Evolutionary conservation across 441 rosid genomes (phyloP).

Genomic region (Euphorbia neoarborescens): DNA sequence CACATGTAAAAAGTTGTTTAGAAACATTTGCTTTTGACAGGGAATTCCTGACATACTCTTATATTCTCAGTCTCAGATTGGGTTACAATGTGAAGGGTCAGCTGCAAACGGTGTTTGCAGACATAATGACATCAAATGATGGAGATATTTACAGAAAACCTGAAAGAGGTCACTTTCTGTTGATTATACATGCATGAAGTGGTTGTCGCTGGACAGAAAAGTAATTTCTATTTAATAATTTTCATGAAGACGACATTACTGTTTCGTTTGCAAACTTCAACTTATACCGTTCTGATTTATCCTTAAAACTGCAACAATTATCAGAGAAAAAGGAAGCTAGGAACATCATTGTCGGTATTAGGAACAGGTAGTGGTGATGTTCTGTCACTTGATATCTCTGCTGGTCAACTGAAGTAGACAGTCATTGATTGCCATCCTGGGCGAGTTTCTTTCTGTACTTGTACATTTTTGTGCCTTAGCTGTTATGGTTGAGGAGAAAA

Average conservation of each 20-base stretch:
- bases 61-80: constrained; percentile 50
- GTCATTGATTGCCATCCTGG: constrained; percentile 87
- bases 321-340: constrained; percentile 83
- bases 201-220: constrained; percentile 60
- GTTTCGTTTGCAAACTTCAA: neutral
- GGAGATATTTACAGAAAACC: constrained; percentile 34
- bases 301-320: constrained; percentile 17
- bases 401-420: constrained; percentile 85
- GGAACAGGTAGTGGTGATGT: constrained; percentile 96
- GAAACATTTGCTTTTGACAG: neutral
- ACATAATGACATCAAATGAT: constrained; percentile 45
- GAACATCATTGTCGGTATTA: constrained; percentile 52
- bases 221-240: constrained; percentile 24
- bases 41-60: neutral
- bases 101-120: constrained; percentile 72
- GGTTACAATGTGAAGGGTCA: constrained; percentile 76
- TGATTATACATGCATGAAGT: constrained; percentile 81
- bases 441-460: constrained; percentile 33
- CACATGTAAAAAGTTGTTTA: neutral
- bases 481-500: neutral
- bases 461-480: neutral
- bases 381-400: constrained; percentile 77
- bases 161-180: constrained; percentile 57
- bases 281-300: constrained; percentile 10
- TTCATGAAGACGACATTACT: neutral